These are phyloP conservation scores for Dictyophora rubrovolvata DNA, from an alignment of 768 basidiomycete species.

Conservation along the genomic window DNA sequence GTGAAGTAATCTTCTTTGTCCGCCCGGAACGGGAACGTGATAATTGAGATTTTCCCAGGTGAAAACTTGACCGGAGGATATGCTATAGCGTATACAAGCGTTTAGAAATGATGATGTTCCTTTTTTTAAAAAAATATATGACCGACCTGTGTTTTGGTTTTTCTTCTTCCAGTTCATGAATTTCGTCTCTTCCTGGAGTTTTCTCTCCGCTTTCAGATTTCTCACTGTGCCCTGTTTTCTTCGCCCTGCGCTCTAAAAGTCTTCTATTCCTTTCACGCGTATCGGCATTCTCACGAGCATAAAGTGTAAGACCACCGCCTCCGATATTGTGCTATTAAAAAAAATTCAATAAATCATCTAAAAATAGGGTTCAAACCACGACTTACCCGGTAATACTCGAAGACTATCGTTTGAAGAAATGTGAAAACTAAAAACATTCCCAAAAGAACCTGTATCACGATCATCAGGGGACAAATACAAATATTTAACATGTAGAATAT, in stretches of 20 bases:
- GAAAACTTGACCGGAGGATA: constrained; percentile 29
- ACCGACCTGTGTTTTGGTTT: constrained; percentile 8
- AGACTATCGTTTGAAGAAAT: constrained; percentile 51
- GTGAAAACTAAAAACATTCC: constrained; percentile 66
- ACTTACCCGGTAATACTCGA: constrained; percentile 56
- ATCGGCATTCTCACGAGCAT: constrained; percentile 48
- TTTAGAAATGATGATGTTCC: too few species aligned
- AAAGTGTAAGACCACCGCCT: constrained; percentile 41
- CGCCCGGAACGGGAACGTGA: constrained; percentile 25
- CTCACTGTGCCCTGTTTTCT: not conserved
- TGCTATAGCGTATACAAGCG: constrained; percentile 21
- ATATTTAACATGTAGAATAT: not conserved
- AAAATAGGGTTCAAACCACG: not conserved
- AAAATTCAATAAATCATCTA: constrained; percentile 12
- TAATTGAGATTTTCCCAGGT: constrained; percentile 33
- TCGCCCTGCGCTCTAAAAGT: constrained; percentile 43
- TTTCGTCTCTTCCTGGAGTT: constrained; percentile 20
- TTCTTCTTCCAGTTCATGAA: constrained; percentile 9
- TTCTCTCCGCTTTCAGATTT: constrained; percentile 19
- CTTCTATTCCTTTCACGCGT: constrained; percentile 43
- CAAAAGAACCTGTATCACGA: constrained; percentile 33
- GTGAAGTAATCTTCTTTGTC: constrained; percentile 29
- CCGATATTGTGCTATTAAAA: constrained; percentile 38
- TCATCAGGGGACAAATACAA: not conserved
- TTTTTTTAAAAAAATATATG: not conserved